Conservation (phyloP, 2,329 filamentous ascomycete genomes). For the Aureobasidium musti region DNA sequence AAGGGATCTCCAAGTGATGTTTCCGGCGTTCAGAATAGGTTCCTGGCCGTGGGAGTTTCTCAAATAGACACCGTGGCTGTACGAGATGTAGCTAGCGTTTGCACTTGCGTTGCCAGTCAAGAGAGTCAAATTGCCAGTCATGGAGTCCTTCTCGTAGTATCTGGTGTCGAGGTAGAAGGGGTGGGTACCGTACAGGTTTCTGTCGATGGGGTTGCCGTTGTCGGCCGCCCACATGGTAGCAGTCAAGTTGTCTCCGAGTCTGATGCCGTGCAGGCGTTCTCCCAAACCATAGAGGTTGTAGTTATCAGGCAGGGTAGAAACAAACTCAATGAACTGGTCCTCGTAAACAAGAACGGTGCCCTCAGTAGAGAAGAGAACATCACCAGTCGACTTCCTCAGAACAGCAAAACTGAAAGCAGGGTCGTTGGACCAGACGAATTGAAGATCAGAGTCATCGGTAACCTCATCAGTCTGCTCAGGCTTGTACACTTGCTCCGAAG, state of each 20-base stretch:
- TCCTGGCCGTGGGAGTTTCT: constrained; percentile 78
- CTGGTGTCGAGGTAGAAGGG: constrained; percentile 79
- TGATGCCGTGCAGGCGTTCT: constrained; percentile 69
- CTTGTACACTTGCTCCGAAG: constrained; percentile 62
- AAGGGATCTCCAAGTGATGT: constrained; percentile 71
- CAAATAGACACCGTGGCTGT: constrained; percentile 74
- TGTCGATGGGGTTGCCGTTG: constrained; percentile 61
- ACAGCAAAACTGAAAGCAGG: constrained; percentile 60
- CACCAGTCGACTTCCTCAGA: constrained; percentile 60
- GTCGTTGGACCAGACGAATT: constrained; percentile 59
- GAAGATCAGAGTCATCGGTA: constrained; percentile 51
- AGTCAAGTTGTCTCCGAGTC: constrained; percentile 72
- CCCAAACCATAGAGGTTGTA: constrained; percentile 77
- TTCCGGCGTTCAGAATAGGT: constrained; percentile 62
- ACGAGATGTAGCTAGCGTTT: constrained; percentile 61
- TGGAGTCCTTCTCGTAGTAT: constrained; percentile 62
- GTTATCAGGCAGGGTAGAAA: constrained; percentile 64
- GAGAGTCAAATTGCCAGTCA: constrained; percentile 54
- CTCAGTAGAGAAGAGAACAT: constrained; percentile 67
- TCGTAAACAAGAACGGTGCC: constrained; percentile 69
- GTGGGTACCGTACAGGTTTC: constrained; percentile 74
- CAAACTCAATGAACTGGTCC: constrained; percentile 76
- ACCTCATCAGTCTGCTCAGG: constrained; percentile 51
- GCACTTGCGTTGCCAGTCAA: constrained; percentile 56
- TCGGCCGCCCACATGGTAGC: constrained; percentile 70